Percentiles rank a stretch among this genome's conserved stretches.
phyloP scores from a whole-genome alignment of 306 rosid species.

The Mimosa pudica region DNA sequence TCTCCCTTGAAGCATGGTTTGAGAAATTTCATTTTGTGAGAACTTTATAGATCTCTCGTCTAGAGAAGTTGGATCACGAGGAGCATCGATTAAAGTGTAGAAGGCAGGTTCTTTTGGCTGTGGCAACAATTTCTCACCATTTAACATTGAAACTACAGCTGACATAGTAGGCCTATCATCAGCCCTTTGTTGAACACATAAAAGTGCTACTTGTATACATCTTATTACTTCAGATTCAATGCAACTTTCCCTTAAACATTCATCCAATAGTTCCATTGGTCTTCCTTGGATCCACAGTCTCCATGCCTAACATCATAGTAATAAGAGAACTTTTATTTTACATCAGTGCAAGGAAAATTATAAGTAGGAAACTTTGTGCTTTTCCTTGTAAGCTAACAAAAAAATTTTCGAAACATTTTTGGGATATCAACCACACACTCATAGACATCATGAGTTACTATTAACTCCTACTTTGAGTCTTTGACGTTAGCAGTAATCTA shows the following conservation, averaged over 20 bases:
- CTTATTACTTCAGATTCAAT: conserved; percentile 8
- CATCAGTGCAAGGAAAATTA: neutral
- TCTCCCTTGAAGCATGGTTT: neutral
- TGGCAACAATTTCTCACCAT: conserved; percentile 31
- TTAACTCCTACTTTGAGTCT: neutral
- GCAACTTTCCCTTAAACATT: neutral
- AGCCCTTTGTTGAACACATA: conserved; percentile 36
- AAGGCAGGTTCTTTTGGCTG: conserved; percentile 33
- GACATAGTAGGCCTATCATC: conserved; percentile 43
- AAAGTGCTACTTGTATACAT: conserved; percentile 28
- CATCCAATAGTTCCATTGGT: conserved; percentile 33
- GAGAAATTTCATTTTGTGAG: conserved; percentile 27
- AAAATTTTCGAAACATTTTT: neutral
- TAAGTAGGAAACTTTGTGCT: neutral
- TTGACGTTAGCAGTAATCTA: neutral
- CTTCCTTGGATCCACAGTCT: conserved; percentile 34
- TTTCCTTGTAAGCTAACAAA: neutral
- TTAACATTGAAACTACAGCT: conserved; percentile 35
- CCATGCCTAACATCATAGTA: conserved; percentile 32
- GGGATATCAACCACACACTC: neutral
- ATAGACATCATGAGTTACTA: neutral
- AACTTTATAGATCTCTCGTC: neutral
- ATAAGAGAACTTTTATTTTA: neutral
- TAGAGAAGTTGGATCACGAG: neutral
- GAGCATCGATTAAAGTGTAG: neutral